Conservation (phyloP, 768 basidiomycete species). For the Leccinum rimulosum region DNA sequence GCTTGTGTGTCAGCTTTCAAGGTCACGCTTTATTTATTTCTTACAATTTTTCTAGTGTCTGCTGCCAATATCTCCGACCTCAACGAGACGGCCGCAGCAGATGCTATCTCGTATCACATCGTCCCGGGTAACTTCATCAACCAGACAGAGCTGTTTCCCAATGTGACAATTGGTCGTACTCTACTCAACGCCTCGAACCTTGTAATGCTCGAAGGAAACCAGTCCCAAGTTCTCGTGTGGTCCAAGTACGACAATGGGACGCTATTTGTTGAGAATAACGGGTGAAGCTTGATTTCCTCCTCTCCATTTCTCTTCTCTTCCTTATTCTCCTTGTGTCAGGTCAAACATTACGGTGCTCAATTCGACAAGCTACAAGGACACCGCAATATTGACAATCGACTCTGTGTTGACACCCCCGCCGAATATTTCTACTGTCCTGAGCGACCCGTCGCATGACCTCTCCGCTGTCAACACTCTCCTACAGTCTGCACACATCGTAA, state of each 20-base stretch:
- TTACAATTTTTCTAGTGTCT: constrained; percentile 13
- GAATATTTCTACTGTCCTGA: constrained; percentile 42
- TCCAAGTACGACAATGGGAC: constrained; percentile 36
- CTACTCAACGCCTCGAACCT: constrained; percentile 48
- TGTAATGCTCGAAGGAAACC: constrained; percentile 56
- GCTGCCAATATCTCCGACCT: constrained; percentile 8
- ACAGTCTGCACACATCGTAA: constrained; percentile 18
- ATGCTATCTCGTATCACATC: constrained; percentile 57
- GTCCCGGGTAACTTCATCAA: constrained; percentile 50
- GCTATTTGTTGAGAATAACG: constrained; percentile 48
- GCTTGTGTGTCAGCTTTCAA: constrained; percentile 44
- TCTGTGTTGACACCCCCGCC: constrained; percentile 54
- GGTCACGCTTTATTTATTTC: not conserved
- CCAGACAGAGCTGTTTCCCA: constrained; percentile 45
- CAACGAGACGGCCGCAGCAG: constrained; percentile 39
- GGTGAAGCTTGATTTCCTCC: constrained; percentile 29
- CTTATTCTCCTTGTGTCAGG: constrained; percentile 13
- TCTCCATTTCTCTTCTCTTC: not conserved
- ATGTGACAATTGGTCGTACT: constrained; percentile 62
- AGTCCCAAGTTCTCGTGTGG: constrained; percentile 56
- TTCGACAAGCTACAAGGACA: constrained; percentile 37
- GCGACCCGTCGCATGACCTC: constrained; percentile 37
- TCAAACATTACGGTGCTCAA: constrained; percentile 38
- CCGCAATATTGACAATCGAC: constrained; percentile 48
- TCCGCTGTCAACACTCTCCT: constrained; percentile 28